A percentile compares a stretch with the other conserved stretches of the same genome.
phyloP scores from a whole-genome alignment of 345 rosid genomes.

The Turritis glabra region DNA sequence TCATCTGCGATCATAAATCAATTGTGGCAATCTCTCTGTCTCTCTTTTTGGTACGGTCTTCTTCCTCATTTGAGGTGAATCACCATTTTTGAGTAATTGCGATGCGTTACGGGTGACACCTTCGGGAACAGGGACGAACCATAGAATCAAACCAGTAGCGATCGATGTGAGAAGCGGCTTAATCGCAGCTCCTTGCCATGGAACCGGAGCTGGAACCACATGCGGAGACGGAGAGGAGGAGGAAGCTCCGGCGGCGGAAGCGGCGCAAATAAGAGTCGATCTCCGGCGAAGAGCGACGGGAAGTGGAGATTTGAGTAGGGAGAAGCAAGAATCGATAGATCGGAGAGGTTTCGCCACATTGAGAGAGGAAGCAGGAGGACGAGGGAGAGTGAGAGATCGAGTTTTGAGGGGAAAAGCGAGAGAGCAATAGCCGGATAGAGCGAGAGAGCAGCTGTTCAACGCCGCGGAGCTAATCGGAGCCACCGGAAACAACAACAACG shows the following conservation, averaged over 20 bases:
- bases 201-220: conserved; percentile 44
- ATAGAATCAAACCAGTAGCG: conserved; percentile 83
- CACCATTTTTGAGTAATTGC: conserved; percentile 96
- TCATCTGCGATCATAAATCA: too few relatives aligned
- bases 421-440: conserved; percentile 64
- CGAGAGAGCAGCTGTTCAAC: too few relatives aligned
- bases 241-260: conserved; percentile 44
- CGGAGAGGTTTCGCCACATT: conserved; percentile 30
- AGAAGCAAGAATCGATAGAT: conserved; percentile 25
- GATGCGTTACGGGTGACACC: conserved; percentile 87
- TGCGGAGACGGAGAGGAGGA: conserved; percentile 44
- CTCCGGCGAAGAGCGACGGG: background rate
- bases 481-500: conserved; percentile 23
- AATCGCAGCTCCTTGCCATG: conserved; percentile 91
- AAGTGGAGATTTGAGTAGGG: conserved; percentile 18
- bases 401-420: conserved; percentile 54
- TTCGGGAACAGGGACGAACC: conserved; percentile 85
- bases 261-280: conserved; percentile 35
- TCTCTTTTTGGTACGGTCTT: too few relatives aligned
- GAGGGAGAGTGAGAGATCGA: conserved; percentile 41
- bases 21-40: too few relatives aligned
- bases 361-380: conserved; percentile 26
- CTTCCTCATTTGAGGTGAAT: too few relatives aligned
- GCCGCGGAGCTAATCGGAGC: too few relatives aligned
- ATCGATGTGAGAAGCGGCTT: conserved; percentile 83